phyloP scores from a whole-genome alignment of 805 yeast species.

The Barnettozyma botsteinii region DNA sequence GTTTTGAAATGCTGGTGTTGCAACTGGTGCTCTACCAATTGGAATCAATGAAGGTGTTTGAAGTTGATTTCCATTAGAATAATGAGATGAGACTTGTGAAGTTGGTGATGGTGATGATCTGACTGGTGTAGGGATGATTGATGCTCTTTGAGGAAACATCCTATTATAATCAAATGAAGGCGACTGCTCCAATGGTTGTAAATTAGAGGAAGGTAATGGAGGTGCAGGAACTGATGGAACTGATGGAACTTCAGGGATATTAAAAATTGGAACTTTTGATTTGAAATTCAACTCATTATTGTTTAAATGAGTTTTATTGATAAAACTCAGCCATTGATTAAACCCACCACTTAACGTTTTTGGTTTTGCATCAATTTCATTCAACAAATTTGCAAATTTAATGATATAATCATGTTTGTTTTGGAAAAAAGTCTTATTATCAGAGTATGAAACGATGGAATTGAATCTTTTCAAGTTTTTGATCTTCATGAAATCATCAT shows the following conservation, averaged over 20 bases:
- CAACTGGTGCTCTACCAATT: conserved; percentile 1
- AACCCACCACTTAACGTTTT: conserved; percentile 39
- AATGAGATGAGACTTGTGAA: conserved; percentile 5
- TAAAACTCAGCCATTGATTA: conserved; percentile 35
- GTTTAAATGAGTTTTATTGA: conserved; percentile 27
- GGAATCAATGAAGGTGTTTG: background rate
- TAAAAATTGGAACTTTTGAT: conserved; percentile 23
- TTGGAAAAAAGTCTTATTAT: conserved; percentile 29
- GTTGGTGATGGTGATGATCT: background rate
- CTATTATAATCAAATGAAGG: conserved; percentile 12
- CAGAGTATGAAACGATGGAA: conserved; percentile 35
- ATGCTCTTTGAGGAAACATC: conserved; percentile 13
- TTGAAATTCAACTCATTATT: conserved; percentile 18
- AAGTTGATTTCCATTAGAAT: background rate
- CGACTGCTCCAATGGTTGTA: too few species aligned
- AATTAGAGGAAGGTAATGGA: conserved; percentile 15
- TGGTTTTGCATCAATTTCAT: conserved; percentile 13
- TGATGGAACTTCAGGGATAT: conserved; percentile 24
- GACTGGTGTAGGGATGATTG: background rate
- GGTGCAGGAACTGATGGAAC: conserved; percentile 25
- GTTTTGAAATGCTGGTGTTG: conserved; percentile 10
- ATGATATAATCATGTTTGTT: conserved; percentile 29
- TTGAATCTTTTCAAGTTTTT: conserved; percentile 28
- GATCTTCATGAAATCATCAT: conserved; percentile 21
- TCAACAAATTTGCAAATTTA: conserved; percentile 24